A percentile compares a stretch with the other conserved stretches of the same genome.
phyloP scores from a whole-genome alignment of 1,284 basidiomycete species.

The Ceratobasidium sp. region DNA sequence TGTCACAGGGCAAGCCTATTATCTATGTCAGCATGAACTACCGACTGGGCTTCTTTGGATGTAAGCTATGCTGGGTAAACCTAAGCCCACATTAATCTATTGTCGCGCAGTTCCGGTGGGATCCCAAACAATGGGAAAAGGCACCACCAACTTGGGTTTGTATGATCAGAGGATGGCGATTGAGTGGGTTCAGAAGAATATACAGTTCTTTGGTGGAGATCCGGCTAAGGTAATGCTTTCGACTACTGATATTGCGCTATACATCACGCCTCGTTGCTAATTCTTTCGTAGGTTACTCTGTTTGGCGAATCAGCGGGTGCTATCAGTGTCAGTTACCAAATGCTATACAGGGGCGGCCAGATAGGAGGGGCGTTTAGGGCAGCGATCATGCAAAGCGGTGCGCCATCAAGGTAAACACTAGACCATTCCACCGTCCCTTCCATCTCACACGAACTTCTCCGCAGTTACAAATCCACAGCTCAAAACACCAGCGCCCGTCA shows the following conservation, averaged over 20 bases:
- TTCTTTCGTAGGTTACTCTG: slow-evolving; percentile 9
- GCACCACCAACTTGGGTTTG: slow-evolving; percentile 3
- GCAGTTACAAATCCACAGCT: slow-evolving; percentile 13
- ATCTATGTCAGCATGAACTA: slow-evolving; percentile 28
- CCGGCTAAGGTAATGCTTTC: slow-evolving; percentile 56
- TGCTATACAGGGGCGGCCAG: slow-evolving; percentile 12
- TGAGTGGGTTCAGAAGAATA: slow-evolving; percentile 63
- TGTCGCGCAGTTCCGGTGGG: slow-evolving; percentile 22
- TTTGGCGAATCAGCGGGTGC: slow-evolving; percentile 36
- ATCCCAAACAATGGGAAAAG: background rate
- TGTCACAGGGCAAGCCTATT: background rate
- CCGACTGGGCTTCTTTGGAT: slow-evolving; percentile 18
- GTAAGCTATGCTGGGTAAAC: background rate
- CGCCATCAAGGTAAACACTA: slow-evolving; percentile 4
- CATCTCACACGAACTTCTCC: no score
- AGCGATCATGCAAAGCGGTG: slow-evolving; percentile 39
- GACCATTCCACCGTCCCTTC: no score
- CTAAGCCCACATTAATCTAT: background rate
- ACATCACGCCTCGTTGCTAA: background rate
- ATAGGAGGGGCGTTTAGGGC: slow-evolving; percentile 20
- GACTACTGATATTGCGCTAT: no score
- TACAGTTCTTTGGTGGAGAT: slow-evolving; percentile 63
- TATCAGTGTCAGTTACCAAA: slow-evolving; percentile 35
- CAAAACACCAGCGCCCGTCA: slow-evolving; percentile 20
- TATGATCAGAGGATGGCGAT: slow-evolving; percentile 55